Conservation (phyloP, 768 basidiomycete genomes). For the Panus rudis region DNA sequence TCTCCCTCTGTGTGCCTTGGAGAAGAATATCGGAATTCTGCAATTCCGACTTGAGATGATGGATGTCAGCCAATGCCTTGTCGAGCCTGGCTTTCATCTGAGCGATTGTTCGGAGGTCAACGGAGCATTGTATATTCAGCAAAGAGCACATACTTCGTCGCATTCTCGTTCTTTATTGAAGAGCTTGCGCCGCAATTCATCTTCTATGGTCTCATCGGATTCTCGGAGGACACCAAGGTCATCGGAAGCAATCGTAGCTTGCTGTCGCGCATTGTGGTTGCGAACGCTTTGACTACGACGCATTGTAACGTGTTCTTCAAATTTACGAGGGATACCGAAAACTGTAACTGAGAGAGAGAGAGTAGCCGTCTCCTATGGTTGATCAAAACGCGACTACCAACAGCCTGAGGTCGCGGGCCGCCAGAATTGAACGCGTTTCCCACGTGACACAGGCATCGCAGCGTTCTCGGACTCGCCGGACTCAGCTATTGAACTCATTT, state of each 20-base stretch:
- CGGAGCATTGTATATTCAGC: background rate
- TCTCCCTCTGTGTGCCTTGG: conserved; percentile 79
- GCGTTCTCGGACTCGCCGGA: too few species aligned
- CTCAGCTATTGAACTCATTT: too few species aligned
- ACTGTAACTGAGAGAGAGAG: too few species aligned
- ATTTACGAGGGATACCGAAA: too few species aligned
- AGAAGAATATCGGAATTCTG: conserved; percentile 69
- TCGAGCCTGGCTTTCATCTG: conserved; percentile 59
- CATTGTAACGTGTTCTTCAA: conserved; percentile 31
- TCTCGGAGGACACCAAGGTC: conserved; percentile 60
- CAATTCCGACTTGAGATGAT: conserved; percentile 64
- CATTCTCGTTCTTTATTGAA: conserved; percentile 65
- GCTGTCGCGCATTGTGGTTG: conserved; percentile 47
- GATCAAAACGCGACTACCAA: too few species aligned
- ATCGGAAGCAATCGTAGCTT: conserved; percentile 39
- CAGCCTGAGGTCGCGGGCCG: too few species aligned
- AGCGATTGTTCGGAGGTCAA: conserved; percentile 62
- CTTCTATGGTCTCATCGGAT: conserved; percentile 51
- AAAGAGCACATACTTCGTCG: conserved; percentile 38
- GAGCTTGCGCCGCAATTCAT: conserved; percentile 54
- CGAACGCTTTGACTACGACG: conserved; percentile 61
- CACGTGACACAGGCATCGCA: too few species aligned
- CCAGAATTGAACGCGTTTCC: too few species aligned
- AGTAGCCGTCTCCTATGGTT: too few species aligned
- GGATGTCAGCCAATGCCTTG: conserved; percentile 55